Evolutionary conservation across 1,284 basidiomycete species (phyloP).

Genomic region (Fomitopsis pinicola): DNA sequence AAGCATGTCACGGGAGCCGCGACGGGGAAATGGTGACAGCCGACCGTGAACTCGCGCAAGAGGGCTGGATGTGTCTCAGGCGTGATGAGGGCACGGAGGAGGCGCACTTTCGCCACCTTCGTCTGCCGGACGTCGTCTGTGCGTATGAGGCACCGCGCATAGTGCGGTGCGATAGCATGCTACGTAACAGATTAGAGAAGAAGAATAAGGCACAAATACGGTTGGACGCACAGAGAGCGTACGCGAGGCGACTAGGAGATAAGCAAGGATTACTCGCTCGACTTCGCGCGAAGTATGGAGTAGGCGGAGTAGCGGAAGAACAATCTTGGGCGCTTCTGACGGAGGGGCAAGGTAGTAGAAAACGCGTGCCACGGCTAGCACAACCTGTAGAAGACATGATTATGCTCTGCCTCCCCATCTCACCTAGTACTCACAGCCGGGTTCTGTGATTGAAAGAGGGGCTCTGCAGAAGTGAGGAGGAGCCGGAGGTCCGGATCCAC

Average conservation of each 20-base stretch:
- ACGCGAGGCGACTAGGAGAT: slow-evolving; percentile 62
- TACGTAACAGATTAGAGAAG: slow-evolving; percentile 1
- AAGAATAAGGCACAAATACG: not conserved
- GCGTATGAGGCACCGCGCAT: slow-evolving; percentile 66
- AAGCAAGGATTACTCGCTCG: slow-evolving; percentile 68
- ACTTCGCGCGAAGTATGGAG: slow-evolving; percentile 63
- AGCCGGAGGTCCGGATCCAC: slow-evolving; percentile 76
- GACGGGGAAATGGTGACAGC: slow-evolving; percentile 20
- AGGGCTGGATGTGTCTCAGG: slow-evolving; percentile 66
- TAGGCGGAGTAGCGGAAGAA: slow-evolving; percentile 67
- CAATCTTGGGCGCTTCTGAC: slow-evolving; percentile 49
- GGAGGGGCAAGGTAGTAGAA: slow-evolving; percentile 73
- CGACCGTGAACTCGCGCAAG: slow-evolving; percentile 78
- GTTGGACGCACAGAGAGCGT: slow-evolving; percentile 52
- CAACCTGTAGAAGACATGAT: slow-evolving; percentile 48
- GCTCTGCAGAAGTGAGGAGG: slow-evolving; percentile 68
- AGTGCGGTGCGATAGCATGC: slow-evolving; percentile 51
- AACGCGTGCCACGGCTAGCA: slow-evolving; percentile 66
- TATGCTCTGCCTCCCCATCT: not conserved
- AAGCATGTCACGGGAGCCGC: not conserved
- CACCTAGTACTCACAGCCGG: slow-evolving; percentile 58
- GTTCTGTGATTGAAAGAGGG: slow-evolving; percentile 81
- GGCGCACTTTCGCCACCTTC: slow-evolving; percentile 71
- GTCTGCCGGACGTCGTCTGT: slow-evolving; percentile 59
- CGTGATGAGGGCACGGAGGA: slow-evolving; percentile 63